Evolutionary conservation across 2,329 filamentous ascomycete species (phyloP), one percentile per base, ranked within the genome.

Genomic region (Elsinoe australis): DNA sequence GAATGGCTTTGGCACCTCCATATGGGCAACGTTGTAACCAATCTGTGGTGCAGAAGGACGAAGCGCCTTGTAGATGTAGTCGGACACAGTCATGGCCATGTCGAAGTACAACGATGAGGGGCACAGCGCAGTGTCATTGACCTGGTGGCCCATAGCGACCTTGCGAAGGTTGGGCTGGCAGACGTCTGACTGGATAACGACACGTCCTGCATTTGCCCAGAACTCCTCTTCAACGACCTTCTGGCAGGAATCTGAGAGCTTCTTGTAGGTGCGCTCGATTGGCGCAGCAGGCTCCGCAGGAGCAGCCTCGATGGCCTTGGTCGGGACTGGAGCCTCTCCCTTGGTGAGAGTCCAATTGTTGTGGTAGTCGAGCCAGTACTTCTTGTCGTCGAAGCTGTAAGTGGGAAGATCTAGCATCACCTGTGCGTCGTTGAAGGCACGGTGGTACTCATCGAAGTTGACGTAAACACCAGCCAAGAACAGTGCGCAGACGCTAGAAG

Each of bases 331-430:
- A 31, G 69, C 73, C 54, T 83, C 77, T 49, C 72, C 81, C 70
- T 88, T 88, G 52, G 74, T 79, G 29, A 87, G 66, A 24, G 72
- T 77, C 79, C 82, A 88, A 63, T 87, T 80, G 52, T 85, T 82
- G 53, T 73, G 71, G 62, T 85, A 85, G 59, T 79, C 78, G 12
- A 85, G 72, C 81, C 81, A 85, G 64, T 86, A 85, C 55, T 77
- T 79, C 70, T 86, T 85, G 53, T 76, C 68, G 60, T 87, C 80
- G 60, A 81, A 87, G 0, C 72, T 72, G 60, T 87, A 87, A 0
- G 74, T 72, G 1, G 82, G 82, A 3, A 87, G 67, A n/a, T 75
- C 68, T n/a, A 84, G 66, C 12, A 86, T 67, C 33, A 75, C 69
- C 33, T 81, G 73, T 1, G 71, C 71, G 29, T 67, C 60, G 55